A percentile compares a stretch with the other conserved stretches of the same genome.
phyloP scores from a whole-genome alignment of 129 eudicot genomes.

The carrot (Daucus carota) region DNA sequence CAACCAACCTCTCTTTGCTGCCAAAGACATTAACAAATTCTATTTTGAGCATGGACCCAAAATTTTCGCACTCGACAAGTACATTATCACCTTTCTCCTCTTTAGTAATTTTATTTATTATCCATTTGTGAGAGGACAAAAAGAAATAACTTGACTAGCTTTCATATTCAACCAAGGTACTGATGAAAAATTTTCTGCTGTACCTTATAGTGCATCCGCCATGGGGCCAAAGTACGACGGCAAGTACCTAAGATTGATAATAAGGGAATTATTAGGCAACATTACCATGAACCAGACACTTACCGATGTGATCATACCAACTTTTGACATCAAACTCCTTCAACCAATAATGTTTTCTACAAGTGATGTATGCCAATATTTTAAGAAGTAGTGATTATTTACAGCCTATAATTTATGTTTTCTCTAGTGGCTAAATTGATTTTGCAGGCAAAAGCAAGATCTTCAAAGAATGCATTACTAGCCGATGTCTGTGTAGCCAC shows the following conservation, averaged over 20 bases:
- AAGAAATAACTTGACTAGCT: background rate
- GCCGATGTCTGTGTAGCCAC: slow-evolving; percentile 40
- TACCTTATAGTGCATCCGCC: too few species aligned
- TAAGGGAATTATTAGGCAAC: too few species aligned
- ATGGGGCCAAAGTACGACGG: too few species aligned
- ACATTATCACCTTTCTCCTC: background rate
- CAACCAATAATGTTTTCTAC: too few species aligned
- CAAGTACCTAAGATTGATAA: too few species aligned
- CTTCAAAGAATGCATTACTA: slow-evolving; percentile 27
- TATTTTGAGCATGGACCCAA: slow-evolving; percentile 50
- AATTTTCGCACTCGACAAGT: slow-evolving; percentile 53
- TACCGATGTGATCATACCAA: too few species aligned
- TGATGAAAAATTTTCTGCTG: too few species aligned
- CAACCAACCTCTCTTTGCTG: slow-evolving; percentile 53
- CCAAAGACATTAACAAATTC: slow-evolving; percentile 41
- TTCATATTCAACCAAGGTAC: background rate
- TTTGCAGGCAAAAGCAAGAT: slow-evolving; percentile 24
- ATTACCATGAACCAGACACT: too few species aligned
- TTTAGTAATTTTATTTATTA: background rate
- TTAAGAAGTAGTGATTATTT: too few species aligned
- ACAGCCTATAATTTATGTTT: too few species aligned
- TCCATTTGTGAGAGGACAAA: background rate
- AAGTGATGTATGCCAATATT: too few species aligned
- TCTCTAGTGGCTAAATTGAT: background rate
- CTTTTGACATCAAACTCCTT: too few species aligned